Base-by-base conservation (phyloP, 2,329 filamentous ascomycete species). In the Hymenoscyphus infarciens region DNA sequence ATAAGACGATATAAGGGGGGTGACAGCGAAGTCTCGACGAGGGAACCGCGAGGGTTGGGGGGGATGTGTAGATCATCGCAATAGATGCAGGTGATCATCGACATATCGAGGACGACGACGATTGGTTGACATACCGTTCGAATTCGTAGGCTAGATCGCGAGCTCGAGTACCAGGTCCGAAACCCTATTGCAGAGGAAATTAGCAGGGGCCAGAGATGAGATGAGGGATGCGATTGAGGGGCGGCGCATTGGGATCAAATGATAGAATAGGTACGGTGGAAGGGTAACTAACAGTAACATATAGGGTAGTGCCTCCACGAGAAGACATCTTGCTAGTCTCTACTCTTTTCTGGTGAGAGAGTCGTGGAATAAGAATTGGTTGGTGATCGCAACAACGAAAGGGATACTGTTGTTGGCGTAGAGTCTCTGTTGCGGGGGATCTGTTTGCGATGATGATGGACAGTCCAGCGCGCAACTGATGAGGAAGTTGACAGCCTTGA, bases 101-200 rank as follows among this genome's bases (percentile, higher is more conserved):
- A 78, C 75, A 77, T 75, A 79, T 79, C 78, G 80, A 38, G 22
- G 45, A 59, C 49, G 58, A 54, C 49, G 58, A 78, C 75, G 77
- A 77, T 67, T 77, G 78, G 77, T 75, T 83, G 84, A 96, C 93
- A 87, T 97, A 97, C 92, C 94, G 92, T 93, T 98, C 94, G 90
- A 98, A 98, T 85, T 98, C 94, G 90, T 96, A 97, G 83, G 94
- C 92, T 79, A 98, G 91, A 84, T 99, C 93, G 87, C 95, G 92
- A 79, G 95, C 92, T 83, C 95, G 92, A 79, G 94, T 97, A 79
- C 94, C 92, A 81, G 97, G 92, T 86, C 94, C 96, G 80, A 99
- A 99, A 85, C 95, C 95, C 72, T 74, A 53, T 57, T 2, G 29
- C 11, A 53, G 11, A 31, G 52, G 33, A 55, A 8, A 35, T 61